Evolutionary conservation across 2,329 filamentous ascomycete genomes (phyloP), one percentile per base, ranked within the genome.

Genomic region (Pestalotiopsis sp.): DNA sequence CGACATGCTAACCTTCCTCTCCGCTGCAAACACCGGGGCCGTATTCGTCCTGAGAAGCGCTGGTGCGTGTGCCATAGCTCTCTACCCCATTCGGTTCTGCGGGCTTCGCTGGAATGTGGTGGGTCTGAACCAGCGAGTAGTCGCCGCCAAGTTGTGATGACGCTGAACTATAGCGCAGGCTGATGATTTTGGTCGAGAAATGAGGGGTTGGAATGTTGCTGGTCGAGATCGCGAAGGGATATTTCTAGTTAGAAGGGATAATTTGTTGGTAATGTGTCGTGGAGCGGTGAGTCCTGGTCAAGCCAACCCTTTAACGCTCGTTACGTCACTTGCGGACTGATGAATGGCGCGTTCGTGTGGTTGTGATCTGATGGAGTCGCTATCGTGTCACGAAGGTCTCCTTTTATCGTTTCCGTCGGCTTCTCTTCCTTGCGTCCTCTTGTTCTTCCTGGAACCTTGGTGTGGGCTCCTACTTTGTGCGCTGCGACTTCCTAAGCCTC

Each of bases 41-140:
- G 87, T 89, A 75, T 87, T 87, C 75, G 84, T 88, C 86, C 87
- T 84, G 75, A 88, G 78, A 73, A 89, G 81, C 75, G 76, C 77
- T 73, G 87, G 84, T 81, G 86, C 86, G 84, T 89, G 84, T 79
- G 87, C 87, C 87, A 89, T 89, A 76, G 78, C 73, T 74, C 71
- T 75, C 73, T 78, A 75, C 74, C 75, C 78, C 79, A 74, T 73
- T 68, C 73, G 72, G 23, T 41, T 45, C 27, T 36, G 12, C 45
- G 5, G 14, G n/a, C 23, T 64, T n/a, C 14, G 25, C 12, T 67
- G 66, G 63, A 36, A 31, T 25, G 31, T 23, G 59, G 31, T 39
- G 13, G 27, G 12, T 59, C 23, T 31, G 60, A 17, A 63, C 36
- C 20, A 52, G 49, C 45, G 41, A 57, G 41, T 58, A 57, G 41